phyloP scores from a whole-genome alignment of 1,284 basidiomycete genomes.

The Ceratobasidium sp. region DNA sequence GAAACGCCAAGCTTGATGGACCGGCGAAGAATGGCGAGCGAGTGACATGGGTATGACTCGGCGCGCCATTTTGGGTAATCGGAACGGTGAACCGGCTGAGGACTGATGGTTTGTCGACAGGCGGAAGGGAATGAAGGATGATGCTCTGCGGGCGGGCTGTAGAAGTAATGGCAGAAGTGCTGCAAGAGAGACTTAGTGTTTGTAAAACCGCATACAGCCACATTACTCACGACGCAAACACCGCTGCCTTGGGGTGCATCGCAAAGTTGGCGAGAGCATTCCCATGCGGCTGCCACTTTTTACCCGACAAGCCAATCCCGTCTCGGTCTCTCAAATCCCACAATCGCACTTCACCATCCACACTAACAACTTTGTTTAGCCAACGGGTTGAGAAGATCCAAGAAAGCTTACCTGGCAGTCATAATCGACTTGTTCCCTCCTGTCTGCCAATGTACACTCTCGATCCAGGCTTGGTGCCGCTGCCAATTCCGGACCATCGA shows the following conservation, averaged over 20 bases:
- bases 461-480: slow-evolving; percentile 92
- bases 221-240: slow-evolving; percentile 88
- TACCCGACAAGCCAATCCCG: slow-evolving; percentile 63
- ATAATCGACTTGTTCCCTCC: slow-evolving; percentile 80
- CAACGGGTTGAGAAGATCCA: slow-evolving; percentile 32
- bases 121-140: slow-evolving; percentile 67
- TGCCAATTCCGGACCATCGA: slow-evolving; percentile 86
- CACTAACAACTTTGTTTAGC: slow-evolving; percentile 61
- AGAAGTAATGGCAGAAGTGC: slow-evolving; percentile 72
- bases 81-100: slow-evolving; percentile 63
- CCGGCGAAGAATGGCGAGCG: slow-evolving; percentile 74
- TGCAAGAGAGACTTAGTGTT: slow-evolving; percentile 53
- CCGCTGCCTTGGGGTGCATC: slow-evolving; percentile 85
- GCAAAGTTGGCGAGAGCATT: slow-evolving; percentile 88
- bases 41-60: slow-evolving; percentile 60
- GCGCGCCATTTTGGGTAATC: slow-evolving; percentile 69
- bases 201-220: slow-evolving; percentile 16
- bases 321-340: slow-evolving; percentile 90
- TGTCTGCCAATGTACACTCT: slow-evolving; percentile 90
- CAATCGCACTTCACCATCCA: slow-evolving; percentile 90
- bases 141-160: slow-evolving; percentile 71
- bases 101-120: slow-evolving; percentile 52
- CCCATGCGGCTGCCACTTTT: slow-evolving; percentile 74
- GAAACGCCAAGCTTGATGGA: slow-evolving; percentile 75
- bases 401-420: slow-evolving; percentile 83